These are phyloP conservation scores for Calocybe gambosa DNA, from an alignment of 1,284 basidiomycete genomes.

Conservation along the genomic window DNA sequence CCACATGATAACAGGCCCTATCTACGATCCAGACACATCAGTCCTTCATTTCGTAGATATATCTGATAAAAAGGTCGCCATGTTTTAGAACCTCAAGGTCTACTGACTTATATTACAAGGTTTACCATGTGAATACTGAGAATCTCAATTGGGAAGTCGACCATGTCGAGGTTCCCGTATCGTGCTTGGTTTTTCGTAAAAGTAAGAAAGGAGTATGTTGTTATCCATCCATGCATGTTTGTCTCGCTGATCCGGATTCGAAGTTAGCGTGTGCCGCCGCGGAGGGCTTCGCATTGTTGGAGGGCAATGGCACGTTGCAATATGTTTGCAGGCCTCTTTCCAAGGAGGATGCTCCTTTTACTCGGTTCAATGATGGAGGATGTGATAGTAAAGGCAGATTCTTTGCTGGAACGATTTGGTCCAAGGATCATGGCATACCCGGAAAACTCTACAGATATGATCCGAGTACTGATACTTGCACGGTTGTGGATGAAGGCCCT, in stretches of 20 bases:
- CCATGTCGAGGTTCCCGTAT: slow-evolving; percentile 44
- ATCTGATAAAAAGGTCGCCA: slow-evolving; percentile 43
- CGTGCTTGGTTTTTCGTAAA: slow-evolving; percentile 47
- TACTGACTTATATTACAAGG: slow-evolving; percentile 27
- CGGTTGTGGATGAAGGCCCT: slow-evolving; percentile 54
- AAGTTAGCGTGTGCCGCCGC: slow-evolving; percentile 53
- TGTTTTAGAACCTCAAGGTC: not conserved
- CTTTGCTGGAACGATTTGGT: slow-evolving; percentile 57
- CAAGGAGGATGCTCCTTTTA: slow-evolving; percentile 32
- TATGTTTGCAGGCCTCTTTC: slow-evolving; percentile 48
- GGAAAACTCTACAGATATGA: slow-evolving; percentile 59
- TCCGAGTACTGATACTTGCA: slow-evolving; percentile 37
- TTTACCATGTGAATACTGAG: slow-evolving; percentile 45
- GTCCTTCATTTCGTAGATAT: slow-evolving; percentile 67
- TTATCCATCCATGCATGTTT: slow-evolving; percentile 2
- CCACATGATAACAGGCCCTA: slow-evolving; percentile 37
- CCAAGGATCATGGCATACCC: slow-evolving; percentile 41
- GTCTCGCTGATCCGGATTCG: slow-evolving; percentile 7
- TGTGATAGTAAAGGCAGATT: slow-evolving; percentile 61
- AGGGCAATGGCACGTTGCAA: slow-evolving; percentile 33
- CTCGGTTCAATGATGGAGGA: slow-evolving; percentile 66
- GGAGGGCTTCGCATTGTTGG: slow-evolving; percentile 47
- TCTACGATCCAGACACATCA: slow-evolving; percentile 50
- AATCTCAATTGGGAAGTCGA: slow-evolving; percentile 37
- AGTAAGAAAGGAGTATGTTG: slow-evolving; percentile 39